Evolutionary conservation across 371 early-diverging fungal genomes (phyloP).

Genomic region (Mortierella sp.): DNA sequence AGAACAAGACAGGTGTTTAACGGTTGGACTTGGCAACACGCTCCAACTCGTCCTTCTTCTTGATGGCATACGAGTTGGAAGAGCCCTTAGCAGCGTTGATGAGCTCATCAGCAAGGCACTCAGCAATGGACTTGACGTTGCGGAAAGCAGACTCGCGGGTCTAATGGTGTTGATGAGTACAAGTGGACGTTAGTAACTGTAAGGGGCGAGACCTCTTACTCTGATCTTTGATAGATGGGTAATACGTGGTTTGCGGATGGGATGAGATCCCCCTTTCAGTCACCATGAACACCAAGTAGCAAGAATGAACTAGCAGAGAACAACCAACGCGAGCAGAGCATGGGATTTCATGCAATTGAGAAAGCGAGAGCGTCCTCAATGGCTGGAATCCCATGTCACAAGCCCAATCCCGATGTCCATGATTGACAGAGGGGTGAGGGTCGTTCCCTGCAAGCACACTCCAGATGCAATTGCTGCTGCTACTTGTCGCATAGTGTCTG

Average conservation of each 20-base stretch:
- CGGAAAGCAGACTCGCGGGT: constrained; percentile 80
- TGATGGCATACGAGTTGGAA: constrained; percentile 99
- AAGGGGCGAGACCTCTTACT: constrained; percentile 58
- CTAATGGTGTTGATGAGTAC: constrained; percentile 19
- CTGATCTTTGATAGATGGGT: constrained; percentile 32
- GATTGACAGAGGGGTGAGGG: too few relatives aligned
- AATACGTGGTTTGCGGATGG: background rate
- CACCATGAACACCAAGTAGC: background rate
- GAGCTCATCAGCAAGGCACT: constrained; percentile 99
- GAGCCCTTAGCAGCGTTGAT: constrained; percentile 99
- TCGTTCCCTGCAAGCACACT: too few relatives aligned
- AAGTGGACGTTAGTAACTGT: constrained; percentile 43
- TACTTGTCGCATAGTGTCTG: too few relatives aligned
- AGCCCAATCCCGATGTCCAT: too few relatives aligned
- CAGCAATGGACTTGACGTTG: constrained; percentile 99
- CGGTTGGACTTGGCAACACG: constrained; percentile 96
- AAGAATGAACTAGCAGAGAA: too few relatives aligned
- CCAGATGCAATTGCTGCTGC: constrained; percentile 2
- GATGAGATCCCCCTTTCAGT: background rate
- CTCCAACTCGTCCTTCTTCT: constrained; percentile 99
- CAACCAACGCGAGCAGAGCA: too few relatives aligned
- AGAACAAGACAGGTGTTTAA: constrained; percentile 57
- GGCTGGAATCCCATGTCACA: too few relatives aligned
- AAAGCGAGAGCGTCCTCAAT: too few relatives aligned
- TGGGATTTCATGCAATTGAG: too few relatives aligned